Evolutionary conservation across 768 basidiomycete genomes (phyloP).

Genomic region (Arthromyces matolae): DNA sequence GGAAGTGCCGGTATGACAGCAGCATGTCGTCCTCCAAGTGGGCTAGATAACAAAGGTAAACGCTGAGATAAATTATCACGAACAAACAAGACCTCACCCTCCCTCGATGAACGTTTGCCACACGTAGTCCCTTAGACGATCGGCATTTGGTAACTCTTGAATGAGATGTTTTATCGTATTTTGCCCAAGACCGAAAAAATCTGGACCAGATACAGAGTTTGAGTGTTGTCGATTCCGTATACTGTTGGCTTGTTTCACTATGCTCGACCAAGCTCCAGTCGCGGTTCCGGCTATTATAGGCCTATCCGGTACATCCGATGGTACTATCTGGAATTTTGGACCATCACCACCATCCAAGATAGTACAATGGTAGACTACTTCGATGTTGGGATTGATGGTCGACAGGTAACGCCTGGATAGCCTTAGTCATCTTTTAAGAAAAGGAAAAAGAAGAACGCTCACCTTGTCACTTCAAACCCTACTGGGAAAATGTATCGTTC

Average conservation of each 20-base stretch:
- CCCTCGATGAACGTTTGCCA: conserved; percentile 87
- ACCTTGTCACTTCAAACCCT: conserved; percentile 82
- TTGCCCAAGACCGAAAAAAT: conserved; percentile 84
- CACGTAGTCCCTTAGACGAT: conserved; percentile 72
- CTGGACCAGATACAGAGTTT: conserved; percentile 84
- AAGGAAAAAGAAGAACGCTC: conserved; percentile 14
- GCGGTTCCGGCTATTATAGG: conserved; percentile 83
- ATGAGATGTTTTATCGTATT: conserved; percentile 89
- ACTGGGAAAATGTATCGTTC: conserved; percentile 89
- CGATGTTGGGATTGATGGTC: conserved; percentile 59
- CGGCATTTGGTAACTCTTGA: conserved; percentile 76
- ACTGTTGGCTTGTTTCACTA: conserved; percentile 78
- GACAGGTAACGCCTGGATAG: conserved; percentile 68
- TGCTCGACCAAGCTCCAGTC: conserved; percentile 82
- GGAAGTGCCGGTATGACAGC: conserved; percentile 78
- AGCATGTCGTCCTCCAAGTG: conserved; percentile 77
- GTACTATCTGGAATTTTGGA: conserved; percentile 81
- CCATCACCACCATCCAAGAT: conserved; percentile 84
- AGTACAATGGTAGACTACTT: conserved; percentile 78
- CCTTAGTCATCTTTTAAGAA: background rate
- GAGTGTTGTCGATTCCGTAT: conserved; percentile 80
- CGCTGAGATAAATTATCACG: conserved; percentile 7
- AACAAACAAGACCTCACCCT: conserved; percentile 54
- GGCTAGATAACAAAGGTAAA: conserved; percentile 36
- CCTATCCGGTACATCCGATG: conserved; percentile 65